Evolutionary conservation across 2,329 filamentous ascomycete species (phyloP), one percentile per base, ranked within the genome.

Genomic region (Epichloe amarillans): DNA sequence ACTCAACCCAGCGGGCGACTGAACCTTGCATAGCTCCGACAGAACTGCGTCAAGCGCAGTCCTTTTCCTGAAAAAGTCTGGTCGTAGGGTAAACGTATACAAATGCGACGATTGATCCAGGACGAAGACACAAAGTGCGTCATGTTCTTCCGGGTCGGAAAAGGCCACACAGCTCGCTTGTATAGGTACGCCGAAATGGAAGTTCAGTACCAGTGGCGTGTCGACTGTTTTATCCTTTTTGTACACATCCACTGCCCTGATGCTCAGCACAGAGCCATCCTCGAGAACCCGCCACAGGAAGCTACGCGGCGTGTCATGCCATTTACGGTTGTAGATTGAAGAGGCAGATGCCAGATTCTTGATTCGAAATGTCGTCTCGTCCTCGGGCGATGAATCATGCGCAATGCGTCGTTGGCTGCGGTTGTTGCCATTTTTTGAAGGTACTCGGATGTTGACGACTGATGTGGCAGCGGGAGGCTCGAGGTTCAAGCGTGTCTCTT

Each of bases 261-360:
- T 75, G 68, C 93, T 91, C 58, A 98, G 74, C 55, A 88, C 74
- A 57, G 79, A 86, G 61, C 82, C 81, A 60, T 88, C 82, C 61
- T 95, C 85, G 54, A 96, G 70, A 39, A 97, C 77, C 58, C 91
- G 81, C 93, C 93, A 98, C 46, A 95, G 76, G 63, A 97, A 94
- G 66, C 81, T 88, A 62, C 86, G 83, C 39, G 93, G 93, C 56
- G 84, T 83, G 56, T 78, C 74, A 61, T 85, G 80, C 65, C 84
- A 79, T 65, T 79, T 79, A 50, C 93, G 82, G 67, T 95, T 89
- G 71, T 88, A 95, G 51, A 97, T 77, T 2, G 88, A 88, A 30
- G 88, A 84, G 35, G 89, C 80, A 2, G 75, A 83, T 26, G 91
- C 88, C 49, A 96, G 72, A 62, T 86, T 80, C 55, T 79, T 82